Evolutionary conservation across 2,329 filamentous ascomycete genomes (phyloP), one percentile per base, ranked within the genome.

Genomic region (Cercospora nicotianae): DNA sequence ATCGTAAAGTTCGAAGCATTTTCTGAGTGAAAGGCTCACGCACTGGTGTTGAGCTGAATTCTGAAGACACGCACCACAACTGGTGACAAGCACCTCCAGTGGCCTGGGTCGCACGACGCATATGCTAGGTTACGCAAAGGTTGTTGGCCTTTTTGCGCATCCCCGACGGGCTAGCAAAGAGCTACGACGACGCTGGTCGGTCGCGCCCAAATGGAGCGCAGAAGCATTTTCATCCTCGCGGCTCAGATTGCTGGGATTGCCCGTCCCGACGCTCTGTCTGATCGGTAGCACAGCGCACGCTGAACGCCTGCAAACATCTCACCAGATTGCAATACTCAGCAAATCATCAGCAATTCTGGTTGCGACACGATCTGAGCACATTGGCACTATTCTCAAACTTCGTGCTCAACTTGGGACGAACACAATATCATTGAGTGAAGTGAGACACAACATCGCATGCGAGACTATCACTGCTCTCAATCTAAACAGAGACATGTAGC

Each of bases 1-100:
- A 83, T 87, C 60, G 83, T 97, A 23, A 89, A 87, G 75, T 85
- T 87, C 72, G 81, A 82, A 28, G 67, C 82, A 3, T 79, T 76
- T 63, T 72, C 75, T n/a, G 64, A 33, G 4, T 64, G 62, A 59
- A 9, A 42, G 3, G 26, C 20, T 36, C 5, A 42, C 10, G 1
- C 3, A 28, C 16, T 26, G 3, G 12, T n/a, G 13, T 28, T 13
- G 6, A 2, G 10, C 48, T 55, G 48, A n/a, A 7, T 28, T 16
- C 5, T n/a, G 1, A 55, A 30, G 13, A 8, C 26, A 30, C 13
- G 12, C 23, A 2, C 1, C 12, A 7, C 23, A n/a, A n/a, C 5
- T 5, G 48, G 48, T 16, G 16, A 18, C 3, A 23, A 55, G 13
- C 26, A 5, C 4, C 6, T 10, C 23, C 1, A 51, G 45, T 12